These are phyloP conservation scores for Gnomoniopsis sp. DNA, from an alignment of 2,329 filamentous ascomycete genomes.

Conservation along the genomic window DNA sequence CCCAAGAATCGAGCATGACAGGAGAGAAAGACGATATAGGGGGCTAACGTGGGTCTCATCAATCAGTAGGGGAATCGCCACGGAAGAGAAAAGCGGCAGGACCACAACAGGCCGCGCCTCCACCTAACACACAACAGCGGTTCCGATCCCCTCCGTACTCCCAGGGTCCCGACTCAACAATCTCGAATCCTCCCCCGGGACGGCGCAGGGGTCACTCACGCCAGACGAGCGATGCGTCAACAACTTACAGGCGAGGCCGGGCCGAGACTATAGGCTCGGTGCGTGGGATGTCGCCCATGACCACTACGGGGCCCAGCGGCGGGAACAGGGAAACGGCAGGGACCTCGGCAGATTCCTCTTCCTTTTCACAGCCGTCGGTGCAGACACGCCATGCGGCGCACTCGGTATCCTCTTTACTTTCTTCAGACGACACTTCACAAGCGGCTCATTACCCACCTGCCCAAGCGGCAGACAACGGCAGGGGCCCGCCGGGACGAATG, in stretches of 20 bases:
- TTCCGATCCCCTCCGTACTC: constrained; percentile 54
- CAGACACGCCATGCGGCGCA: constrained; percentile 34
- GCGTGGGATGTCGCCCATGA: constrained; percentile 35
- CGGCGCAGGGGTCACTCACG: constrained; percentile 60
- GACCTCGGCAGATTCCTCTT: constrained; percentile 24
- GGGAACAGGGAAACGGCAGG: constrained; percentile 30
- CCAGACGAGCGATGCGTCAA: constrained; percentile 58
- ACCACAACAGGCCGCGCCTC: constrained; percentile 44
- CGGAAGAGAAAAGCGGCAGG: constrained; percentile 79
- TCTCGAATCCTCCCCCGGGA: constrained; percentile 49
- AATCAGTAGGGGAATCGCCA: constrained; percentile 71
- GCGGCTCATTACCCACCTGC: constrained; percentile 21
- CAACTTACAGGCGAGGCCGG: constrained; percentile 34
- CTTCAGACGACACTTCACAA: constrained; percentile 36
- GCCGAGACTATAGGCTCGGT: constrained; percentile 32
- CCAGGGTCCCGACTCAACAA: constrained; percentile 41
- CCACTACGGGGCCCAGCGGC: constrained; percentile 28
- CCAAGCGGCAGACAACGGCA: constrained; percentile 25
- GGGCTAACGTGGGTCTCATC: constrained; percentile 38
- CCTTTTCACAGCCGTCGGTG: constrained; percentile 18
- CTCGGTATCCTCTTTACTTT: constrained; percentile 42
- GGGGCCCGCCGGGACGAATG: constrained; percentile 23
- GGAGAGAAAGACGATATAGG: constrained; percentile 26
- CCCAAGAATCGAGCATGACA: constrained; percentile 42
- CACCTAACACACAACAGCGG: constrained; percentile 42